Conservation (phyloP, 2,329 filamentous ascomycete genomes). For the Penicillium sp. region DNA sequence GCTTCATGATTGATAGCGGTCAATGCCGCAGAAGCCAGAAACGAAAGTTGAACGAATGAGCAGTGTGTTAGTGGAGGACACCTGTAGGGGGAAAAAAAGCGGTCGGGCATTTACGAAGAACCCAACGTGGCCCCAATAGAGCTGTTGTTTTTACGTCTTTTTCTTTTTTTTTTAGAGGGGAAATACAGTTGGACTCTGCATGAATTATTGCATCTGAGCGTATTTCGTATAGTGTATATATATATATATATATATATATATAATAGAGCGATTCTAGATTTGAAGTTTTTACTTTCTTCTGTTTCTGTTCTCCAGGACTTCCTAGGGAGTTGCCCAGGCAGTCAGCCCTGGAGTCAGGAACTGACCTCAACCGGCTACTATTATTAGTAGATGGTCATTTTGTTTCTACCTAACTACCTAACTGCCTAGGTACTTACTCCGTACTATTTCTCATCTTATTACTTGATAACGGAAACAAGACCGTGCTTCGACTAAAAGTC, state of each 20-base stretch:
- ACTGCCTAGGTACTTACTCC: no score
- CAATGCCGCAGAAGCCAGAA: slow-evolving; percentile 23
- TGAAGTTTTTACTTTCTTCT: neutral
- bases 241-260: no score
- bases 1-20: slow-evolving; percentile 59
- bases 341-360: neutral
- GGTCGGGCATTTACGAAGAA: slow-evolving; percentile 7
- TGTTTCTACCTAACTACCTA: neutral
- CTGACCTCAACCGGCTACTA: neutral
- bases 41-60: slow-evolving; percentile 7
- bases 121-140: slow-evolving; percentile 24
- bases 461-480: neutral
- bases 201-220: neutral
- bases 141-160: neutral
- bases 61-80: slow-evolving; percentile 6
- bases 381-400: neutral
- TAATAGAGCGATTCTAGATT: neutral
- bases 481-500: slow-evolving; percentile 1
- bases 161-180: neutral
- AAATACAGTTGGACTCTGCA: neutral
- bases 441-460: neutral
- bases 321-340: neutral
- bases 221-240: neutral
- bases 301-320: neutral
- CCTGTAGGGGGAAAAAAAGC: slow-evolving; percentile 11